These are phyloP conservation scores for Candida alai DNA, from an alignment of 805 yeast genomes.

Conservation along the genomic window DNA sequence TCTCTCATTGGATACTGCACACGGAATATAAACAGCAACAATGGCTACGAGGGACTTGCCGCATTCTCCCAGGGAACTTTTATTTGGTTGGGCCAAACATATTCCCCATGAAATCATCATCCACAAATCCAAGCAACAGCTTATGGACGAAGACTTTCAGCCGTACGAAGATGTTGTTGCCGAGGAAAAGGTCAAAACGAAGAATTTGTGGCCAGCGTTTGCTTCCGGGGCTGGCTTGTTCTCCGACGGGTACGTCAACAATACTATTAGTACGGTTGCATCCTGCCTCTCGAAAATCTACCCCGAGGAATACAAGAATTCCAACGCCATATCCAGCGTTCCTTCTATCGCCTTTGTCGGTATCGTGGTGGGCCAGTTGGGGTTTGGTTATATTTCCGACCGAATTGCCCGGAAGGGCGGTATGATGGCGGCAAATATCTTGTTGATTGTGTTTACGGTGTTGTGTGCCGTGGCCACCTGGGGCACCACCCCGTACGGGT, in stretches of 20 bases:
- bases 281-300: slow-evolving; percentile 69
- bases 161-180: slow-evolving; percentile 20
- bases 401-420: slow-evolving; percentile 75
- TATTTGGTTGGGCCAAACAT: slow-evolving; percentile 40
- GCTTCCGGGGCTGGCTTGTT: slow-evolving; percentile 91
- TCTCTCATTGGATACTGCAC: neutral
- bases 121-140: slow-evolving; percentile 20
- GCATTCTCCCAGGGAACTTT: slow-evolving; percentile 29
- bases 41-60: slow-evolving; percentile 51
- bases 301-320: slow-evolving; percentile 54
- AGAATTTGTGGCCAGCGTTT: slow-evolving; percentile 55
- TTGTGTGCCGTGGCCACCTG: slow-evolving; percentile 75
- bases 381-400: slow-evolving; percentile 80
- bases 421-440: slow-evolving; percentile 72
- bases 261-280: slow-evolving; percentile 73
- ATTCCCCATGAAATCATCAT: slow-evolving; percentile 42
- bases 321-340: slow-evolving; percentile 72
- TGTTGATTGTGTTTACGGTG: slow-evolving; percentile 73
- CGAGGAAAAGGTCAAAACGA: slow-evolving; percentile 15
- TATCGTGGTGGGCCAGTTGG: slow-evolving; percentile 79
- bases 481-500: slow-evolving; percentile 74
- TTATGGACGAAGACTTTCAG: slow-evolving; percentile 14
- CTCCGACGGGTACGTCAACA: slow-evolving; percentile 90
- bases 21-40: neutral
- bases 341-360: slow-evolving; percentile 89